Percentiles rank a stretch among this genome's conserved stretches.
These are phyloP conservation scores for Dioscorea cayenensis DNA, from an alignment of 116 monocot genomes.

Conservation along the genomic window DNA sequence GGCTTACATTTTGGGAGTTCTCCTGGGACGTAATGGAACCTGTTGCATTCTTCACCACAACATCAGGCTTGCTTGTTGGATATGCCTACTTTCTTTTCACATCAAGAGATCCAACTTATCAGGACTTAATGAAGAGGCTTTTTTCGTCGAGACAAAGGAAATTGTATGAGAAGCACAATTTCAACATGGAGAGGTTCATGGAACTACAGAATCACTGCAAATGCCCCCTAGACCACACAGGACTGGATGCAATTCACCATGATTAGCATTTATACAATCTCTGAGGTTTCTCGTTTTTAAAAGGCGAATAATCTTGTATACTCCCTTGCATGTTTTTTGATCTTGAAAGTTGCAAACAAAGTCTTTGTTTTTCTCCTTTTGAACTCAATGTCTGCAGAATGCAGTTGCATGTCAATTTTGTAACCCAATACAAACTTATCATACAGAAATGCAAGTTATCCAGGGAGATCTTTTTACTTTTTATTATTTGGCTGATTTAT, in stretches of 20 bases:
- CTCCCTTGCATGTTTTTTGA: background rate
- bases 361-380: background rate
- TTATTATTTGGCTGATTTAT: no score
- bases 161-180: slow-evolving; percentile 52
- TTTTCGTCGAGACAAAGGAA: slow-evolving; percentile 66
- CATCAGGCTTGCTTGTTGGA: slow-evolving; percentile 61
- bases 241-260: background rate
- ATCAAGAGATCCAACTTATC: slow-evolving; percentile 85
- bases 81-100: slow-evolving; percentile 88
- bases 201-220: slow-evolving; percentile 73
- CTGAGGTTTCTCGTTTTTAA: background rate
- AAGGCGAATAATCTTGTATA: background rate
- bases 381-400: background rate
- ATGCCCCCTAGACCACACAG: slow-evolving; percentile 46
- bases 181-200: slow-evolving; percentile 53
- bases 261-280: background rate
- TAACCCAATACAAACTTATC: background rate
- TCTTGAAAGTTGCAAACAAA: background rate
- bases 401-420: background rate
- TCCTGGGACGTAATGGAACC: slow-evolving; percentile 99
- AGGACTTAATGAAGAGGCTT: slow-evolving; percentile 82
- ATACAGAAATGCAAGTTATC: no score
- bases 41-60: slow-evolving; percentile 74
- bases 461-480: no score
- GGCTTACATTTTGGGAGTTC: slow-evolving; percentile 99